phyloP scores from a whole-genome alignment of 805 yeast genomes.

The Debaryomyces tyrocola region DNA sequence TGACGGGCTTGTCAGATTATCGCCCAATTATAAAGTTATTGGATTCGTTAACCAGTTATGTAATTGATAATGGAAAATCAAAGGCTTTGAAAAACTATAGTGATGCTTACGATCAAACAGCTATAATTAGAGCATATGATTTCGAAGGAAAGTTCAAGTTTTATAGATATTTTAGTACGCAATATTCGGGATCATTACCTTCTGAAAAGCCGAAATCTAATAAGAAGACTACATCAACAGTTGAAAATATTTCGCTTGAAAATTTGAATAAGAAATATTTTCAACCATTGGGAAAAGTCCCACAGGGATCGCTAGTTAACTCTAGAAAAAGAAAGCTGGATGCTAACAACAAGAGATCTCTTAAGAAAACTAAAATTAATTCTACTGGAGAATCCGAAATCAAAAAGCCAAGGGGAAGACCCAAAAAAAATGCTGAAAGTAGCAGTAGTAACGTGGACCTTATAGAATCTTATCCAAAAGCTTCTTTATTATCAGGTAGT shows the following conservation, averaged over 20 bases:
- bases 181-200: background rate
- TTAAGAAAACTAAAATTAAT: background rate
- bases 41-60: conserved; percentile 47
- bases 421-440: conserved; percentile 1
- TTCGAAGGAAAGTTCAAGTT: conserved; percentile 73
- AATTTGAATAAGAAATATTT: conserved; percentile 13
- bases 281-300: conserved; percentile 24
- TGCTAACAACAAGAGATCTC: background rate
- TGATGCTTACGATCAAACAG: conserved; percentile 25
- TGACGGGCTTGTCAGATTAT: conserved; percentile 57
- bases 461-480: background rate
- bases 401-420: conserved; percentile 1
- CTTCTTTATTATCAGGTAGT: background rate
- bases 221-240: conserved; percentile 3
- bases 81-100: conserved; percentile 24
- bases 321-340: conserved; percentile 14
- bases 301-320: conserved; percentile 18
- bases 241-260: conserved; percentile 1
- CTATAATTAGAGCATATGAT: conserved; percentile 63
- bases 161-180: conserved; percentile 50
- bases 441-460: background rate
- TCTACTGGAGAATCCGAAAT: background rate
- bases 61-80: conserved; percentile 26
- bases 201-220: conserved; percentile 1
- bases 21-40: conserved; percentile 53